phyloP scores from a whole-genome alignment of 2,329 filamentous ascomycete genomes.

The Ophiocordyceps polyrhachis-furcata region DNA sequence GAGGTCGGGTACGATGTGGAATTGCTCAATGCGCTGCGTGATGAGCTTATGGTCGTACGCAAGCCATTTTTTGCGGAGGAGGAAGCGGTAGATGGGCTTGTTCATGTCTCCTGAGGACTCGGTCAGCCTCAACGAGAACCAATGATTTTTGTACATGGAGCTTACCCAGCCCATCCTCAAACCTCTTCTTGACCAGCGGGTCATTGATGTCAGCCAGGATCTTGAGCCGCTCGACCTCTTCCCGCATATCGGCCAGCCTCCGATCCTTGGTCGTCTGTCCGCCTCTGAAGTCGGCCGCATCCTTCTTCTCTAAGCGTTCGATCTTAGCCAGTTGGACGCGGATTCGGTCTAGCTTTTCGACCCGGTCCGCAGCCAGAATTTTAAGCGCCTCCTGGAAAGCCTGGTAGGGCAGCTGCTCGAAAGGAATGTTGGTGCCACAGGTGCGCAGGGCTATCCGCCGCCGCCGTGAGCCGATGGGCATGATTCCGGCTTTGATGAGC shows the following conservation, averaged over 20 bases:
- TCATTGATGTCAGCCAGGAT: constrained; percentile 90
- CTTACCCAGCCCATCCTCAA: constrained; percentile 78
- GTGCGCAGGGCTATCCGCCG: constrained; percentile 55
- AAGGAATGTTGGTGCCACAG: constrained; percentile 47
- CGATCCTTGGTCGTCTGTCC: constrained; percentile 47
- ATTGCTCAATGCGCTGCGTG: constrained; percentile 68
- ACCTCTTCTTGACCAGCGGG: constrained; percentile 77
- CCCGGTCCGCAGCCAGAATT: constrained; percentile 59
- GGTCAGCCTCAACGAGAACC: neutral
- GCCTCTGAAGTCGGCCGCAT: constrained; percentile 36
- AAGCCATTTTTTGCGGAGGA: constrained; percentile 78
- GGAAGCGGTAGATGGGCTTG: constrained; percentile 86
- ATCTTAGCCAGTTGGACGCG: constrained; percentile 49
- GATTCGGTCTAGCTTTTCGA: constrained; percentile 63
- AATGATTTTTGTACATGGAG: neutral
- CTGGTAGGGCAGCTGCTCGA: constrained; percentile 90
- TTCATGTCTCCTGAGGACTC: constrained; percentile 63
- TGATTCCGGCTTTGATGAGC: constrained; percentile 48
- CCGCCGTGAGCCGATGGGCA: constrained; percentile 68
- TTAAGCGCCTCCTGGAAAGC: constrained; percentile 93
- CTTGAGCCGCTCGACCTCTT: constrained; percentile 61
- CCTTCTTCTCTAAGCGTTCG: constrained; percentile 40
- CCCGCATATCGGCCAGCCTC: constrained; percentile 49
- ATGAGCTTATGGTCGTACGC: constrained; percentile 63
- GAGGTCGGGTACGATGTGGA: constrained; percentile 76